Base-by-base conservation (phyloP, 2,329 filamentous ascomycete species). In the Beauveria australis region DNA sequence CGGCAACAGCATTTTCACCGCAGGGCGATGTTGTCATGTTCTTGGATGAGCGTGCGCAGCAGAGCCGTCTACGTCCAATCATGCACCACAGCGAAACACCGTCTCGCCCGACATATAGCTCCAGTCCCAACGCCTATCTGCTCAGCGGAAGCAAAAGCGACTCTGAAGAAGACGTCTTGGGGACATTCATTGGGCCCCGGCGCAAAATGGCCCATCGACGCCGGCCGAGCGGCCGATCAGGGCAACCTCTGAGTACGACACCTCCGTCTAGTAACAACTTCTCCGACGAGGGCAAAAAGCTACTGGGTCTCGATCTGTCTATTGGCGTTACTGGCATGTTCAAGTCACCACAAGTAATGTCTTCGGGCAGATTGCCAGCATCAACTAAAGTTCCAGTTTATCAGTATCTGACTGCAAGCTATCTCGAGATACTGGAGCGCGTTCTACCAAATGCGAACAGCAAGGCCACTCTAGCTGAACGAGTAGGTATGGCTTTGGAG, bases 111-210 rank as follows among this genome's bases (percentile, higher is more conserved):
- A 75, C 77, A 0, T 81, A 78, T 54, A 76, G 76, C 61, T 78
- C 81, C 0, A 82, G 76, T 56, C 77, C 80, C 1, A 77, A 73
- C 18, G 75, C 76, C 0, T 78, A 79, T 5, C 76, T 79, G 66
- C 72, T 85, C 24, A 83, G 80, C 65, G 76, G 81, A 58, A 86
- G 82, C 66, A 79, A 79, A 51, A 87, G 84, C 65, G 84, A 87
- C 64, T 88, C 85, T 0, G 85, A 88, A 66, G 85, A 87, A 64
- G 85, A 88, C 56, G 81, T 82, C 0, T 75, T 86, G 6, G 81
- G 81, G 3, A 85, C 77, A 62, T 87, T 88, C 66, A 71, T 87
- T 2, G 80, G 80, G 0, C 74, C 81, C 8, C 76, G 72, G 61
- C 74, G 72, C 53, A 74, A 71, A 43, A 67, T 64, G 18, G 67